Base-by-base conservation (phyloP, 2,329 filamentous ascomycete species). In the Penicillium digitatum region DNA sequence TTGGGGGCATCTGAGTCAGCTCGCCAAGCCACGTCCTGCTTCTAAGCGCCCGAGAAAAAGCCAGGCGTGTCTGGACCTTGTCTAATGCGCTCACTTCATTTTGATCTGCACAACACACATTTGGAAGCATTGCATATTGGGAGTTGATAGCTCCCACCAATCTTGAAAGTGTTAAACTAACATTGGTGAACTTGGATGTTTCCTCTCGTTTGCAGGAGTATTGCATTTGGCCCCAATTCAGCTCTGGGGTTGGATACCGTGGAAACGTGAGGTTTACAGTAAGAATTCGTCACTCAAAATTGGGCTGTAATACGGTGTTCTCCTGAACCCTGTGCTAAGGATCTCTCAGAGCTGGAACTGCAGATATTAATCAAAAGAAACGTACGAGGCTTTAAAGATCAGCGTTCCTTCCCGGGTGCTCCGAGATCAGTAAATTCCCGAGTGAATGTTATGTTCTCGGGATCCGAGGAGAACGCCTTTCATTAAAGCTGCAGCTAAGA, bases 1-100 rank as follows among this genome's bases (percentile, higher is more conserved):
- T 11, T 31, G 10, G 31, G 20, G 10, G 16, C 34, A 11, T 18
- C 34, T 34, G 14, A 9, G 45, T 47, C 44, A 44, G 16, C 45
- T 16, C 31, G 27, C 7, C 24, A 8, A 42, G 47, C 47, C 47
- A 50, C 48, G 16, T 48, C 34, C 14, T 48, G 26, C 26, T 18
- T 32, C n/a, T 52, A 52, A 52, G 42, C 50, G 42, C 49, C 43
- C 46, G 12, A 22, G 11, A 11, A 44, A 47, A 46, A 47, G 37
- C 44, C 29, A 54, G 34, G 42, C 20, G 50, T 39, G 44, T 42
- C 51, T 49, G 14, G 39, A 22, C 22, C 22, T 37, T 16, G n/a
- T 12, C 22, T 22, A 11, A 27, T 12, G 22, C 18, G 18, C 12
- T 8, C 26, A n/a, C 10, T 22, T 29, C 22, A n/a, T 31, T 35